phyloP scores from a whole-genome alignment of 805 yeast species.

The Ogataea kodamae region DNA sequence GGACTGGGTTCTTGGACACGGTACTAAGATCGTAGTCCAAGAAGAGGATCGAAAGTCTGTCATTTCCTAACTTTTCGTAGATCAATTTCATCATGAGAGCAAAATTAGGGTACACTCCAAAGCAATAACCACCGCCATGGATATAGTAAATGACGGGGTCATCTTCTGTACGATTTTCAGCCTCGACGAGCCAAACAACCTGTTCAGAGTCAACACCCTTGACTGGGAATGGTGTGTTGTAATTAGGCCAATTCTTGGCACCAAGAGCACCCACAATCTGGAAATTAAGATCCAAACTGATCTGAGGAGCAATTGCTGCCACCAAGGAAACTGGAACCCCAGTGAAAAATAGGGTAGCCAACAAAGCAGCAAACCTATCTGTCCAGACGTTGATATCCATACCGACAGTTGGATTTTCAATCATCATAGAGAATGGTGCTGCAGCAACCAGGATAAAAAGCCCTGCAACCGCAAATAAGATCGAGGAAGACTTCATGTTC shows the following conservation, averaged over 20 bases:
- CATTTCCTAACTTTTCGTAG: slow-evolving; percentile 3
- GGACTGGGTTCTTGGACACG: slow-evolving; percentile 4
- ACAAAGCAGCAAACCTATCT: neutral
- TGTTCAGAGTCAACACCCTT: slow-evolving; percentile 27
- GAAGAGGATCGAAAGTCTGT: slow-evolving; percentile 8
- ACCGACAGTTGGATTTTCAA: slow-evolving; percentile 1
- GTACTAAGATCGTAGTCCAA: slow-evolving; percentile 10
- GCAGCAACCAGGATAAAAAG: slow-evolving; percentile 1
- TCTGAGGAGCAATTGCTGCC: slow-evolving; percentile 1
- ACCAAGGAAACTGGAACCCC: slow-evolving; percentile 1
- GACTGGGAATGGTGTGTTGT: slow-evolving; percentile 2
- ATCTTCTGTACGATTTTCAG: slow-evolving; percentile 4
- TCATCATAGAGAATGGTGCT: neutral
- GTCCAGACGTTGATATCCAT: slow-evolving; percentile 1
- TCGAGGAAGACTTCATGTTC: too few species aligned
- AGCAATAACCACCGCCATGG: slow-evolving; percentile 13
- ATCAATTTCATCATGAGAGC: slow-evolving; percentile 2
- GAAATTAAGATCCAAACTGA: slow-evolving; percentile 2
- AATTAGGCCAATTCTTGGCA: slow-evolving; percentile 1
- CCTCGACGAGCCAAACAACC: slow-evolving; percentile 9
- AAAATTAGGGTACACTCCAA: slow-evolving; percentile 10
- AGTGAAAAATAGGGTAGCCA: slow-evolving; percentile 1
- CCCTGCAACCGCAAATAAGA: too few species aligned
- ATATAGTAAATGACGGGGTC: slow-evolving; percentile 12
- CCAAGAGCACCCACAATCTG: slow-evolving; percentile 1